Conservation (phyloP, 345 rosid genomes). For the Arabis alpina region DNA sequence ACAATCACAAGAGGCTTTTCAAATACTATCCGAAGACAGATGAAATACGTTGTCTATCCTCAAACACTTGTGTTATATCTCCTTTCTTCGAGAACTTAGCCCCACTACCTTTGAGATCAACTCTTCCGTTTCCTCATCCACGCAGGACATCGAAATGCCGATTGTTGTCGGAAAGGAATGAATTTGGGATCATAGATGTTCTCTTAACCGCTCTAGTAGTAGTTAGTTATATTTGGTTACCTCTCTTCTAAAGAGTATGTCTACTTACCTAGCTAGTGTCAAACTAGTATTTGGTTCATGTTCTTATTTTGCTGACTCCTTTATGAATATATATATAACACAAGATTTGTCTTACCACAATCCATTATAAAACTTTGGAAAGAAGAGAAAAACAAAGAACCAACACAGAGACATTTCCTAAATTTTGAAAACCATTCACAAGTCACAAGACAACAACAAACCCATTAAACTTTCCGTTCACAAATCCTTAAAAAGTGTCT, state of each 20-base stretch:
- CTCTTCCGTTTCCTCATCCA: background rate
- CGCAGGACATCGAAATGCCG: background rate
- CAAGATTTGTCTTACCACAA: conserved; percentile 1
- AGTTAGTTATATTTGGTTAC: background rate
- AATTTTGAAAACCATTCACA: conserved; percentile 34
- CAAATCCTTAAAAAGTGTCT: conserved; percentile 35
- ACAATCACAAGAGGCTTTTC: conserved; percentile 9
- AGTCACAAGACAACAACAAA: conserved; percentile 11
- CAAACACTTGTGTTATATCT: background rate
- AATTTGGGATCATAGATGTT: background rate
- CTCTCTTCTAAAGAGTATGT: too few species aligned
- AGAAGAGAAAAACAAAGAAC: background rate
- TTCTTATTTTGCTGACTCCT: too few species aligned
- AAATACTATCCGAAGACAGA: background rate
- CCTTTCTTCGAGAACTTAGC: background rate
- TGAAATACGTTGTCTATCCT: background rate
- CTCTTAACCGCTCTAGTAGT: conserved; percentile 3
- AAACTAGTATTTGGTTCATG: too few species aligned
- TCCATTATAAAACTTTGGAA: conserved; percentile 5
- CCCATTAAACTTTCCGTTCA: background rate
- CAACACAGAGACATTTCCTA: background rate
- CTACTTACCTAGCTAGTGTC: too few species aligned
- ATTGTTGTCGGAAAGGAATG: background rate
- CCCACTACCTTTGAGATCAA: background rate
- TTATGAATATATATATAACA: background rate